Evolutionary conservation across 768 basidiomycete species (phyloP), one percentile per base, ranked within the genome.

Genomic region (Auricularia cornea): DNA sequence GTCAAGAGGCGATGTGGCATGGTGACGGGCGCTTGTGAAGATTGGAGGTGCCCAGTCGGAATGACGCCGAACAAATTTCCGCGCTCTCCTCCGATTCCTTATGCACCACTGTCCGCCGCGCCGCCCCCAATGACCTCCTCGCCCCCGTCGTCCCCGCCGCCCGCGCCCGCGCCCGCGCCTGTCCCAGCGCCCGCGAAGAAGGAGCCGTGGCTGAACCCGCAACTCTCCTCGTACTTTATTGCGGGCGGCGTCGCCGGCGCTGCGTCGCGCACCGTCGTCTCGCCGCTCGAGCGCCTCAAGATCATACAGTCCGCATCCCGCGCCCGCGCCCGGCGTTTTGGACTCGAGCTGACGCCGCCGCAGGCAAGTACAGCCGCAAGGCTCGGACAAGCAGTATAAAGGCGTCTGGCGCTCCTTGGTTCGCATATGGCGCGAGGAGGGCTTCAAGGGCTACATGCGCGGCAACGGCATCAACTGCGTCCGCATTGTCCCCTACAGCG

Each of bases 361-460:
- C 59, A 96, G 94, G 72, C 95, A 98, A 78, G 93, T 93, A n/a
- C 96, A 97, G 72, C 88, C 86, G 30, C 81, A 76, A 54, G 75
- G 80, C 31, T 80, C 83, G 18, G 78, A 81, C 66, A 74, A 78
- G 59, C 88, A 89, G 69, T 95, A 95, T 75, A 85, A 80, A 68
- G 93, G 93, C 23, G 92, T 95, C 38, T 92, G 87, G 85, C 77
- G 83, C 20, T 91, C 90, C 67, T 82, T 96, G 54, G 81, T 82
- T 20, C 84, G 95, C 66, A 95, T 95, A 86, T 98, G 92, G 90
- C 76, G 78, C 66, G 94, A 98, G 72, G 96, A 98, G 74, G 96
- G 96, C 8, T 87, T 95, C 74, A 83, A 76, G 72, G 96, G 95
- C 14, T 94, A 86, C 74, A 94, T 98, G 94, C 81, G 92, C 67